Percentiles rank a stretch among this genome's conserved stretches.
These are phyloP conservation scores for Cinchona pubescens DNA, from an alignment of 257 asterid genomes.

Conservation along the genomic window DNA sequence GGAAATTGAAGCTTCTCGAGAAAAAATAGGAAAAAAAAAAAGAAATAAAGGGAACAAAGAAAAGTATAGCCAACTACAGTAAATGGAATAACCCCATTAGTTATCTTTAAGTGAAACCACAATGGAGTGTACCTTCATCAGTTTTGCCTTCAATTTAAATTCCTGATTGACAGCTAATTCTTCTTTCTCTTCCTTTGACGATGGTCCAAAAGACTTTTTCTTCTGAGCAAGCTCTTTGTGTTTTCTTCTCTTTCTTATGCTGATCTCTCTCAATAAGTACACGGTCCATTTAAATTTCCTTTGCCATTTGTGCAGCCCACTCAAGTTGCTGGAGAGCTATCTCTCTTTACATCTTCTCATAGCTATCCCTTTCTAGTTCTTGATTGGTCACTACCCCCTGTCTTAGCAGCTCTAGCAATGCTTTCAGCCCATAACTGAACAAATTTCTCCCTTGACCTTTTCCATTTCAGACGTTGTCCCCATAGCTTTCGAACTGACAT, in stretches of 20 bases:
- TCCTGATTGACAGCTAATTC: slow-evolving; percentile 52
- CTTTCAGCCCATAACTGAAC: slow-evolving; percentile 64
- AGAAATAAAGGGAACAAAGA: background rate
- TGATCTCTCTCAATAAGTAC: no score
- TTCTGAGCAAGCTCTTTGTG: slow-evolving; percentile 44
- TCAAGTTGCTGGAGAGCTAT: slow-evolving; percentile 43
- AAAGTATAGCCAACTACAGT: background rate
- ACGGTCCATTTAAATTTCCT: slow-evolving; percentile 46
- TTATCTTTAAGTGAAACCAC: background rate
- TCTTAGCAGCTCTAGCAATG: slow-evolving; percentile 77
- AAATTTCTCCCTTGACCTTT: slow-evolving; percentile 59
- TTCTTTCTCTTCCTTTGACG: slow-evolving; percentile 63
- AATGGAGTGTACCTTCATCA: slow-evolving; percentile 55
- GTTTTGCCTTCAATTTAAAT: slow-evolving; percentile 69
- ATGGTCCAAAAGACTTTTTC: slow-evolving; percentile 44
- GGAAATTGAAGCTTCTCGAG: no score
- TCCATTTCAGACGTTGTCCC: slow-evolving; percentile 71
- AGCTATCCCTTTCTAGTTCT: slow-evolving; percentile 87
- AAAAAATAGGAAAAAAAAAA: no score
- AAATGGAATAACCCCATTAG: background rate
- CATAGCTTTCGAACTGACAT: slow-evolving; percentile 54
- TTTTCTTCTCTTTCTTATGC: slow-evolving; percentile 54
- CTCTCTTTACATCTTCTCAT: slow-evolving; percentile 53
- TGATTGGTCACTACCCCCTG: slow-evolving; percentile 62
- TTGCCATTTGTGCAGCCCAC: slow-evolving; percentile 46